Base-by-base conservation (phyloP, 768 basidiomycete genomes). In the Pseudohyphozyma bogoriensis region DNA sequence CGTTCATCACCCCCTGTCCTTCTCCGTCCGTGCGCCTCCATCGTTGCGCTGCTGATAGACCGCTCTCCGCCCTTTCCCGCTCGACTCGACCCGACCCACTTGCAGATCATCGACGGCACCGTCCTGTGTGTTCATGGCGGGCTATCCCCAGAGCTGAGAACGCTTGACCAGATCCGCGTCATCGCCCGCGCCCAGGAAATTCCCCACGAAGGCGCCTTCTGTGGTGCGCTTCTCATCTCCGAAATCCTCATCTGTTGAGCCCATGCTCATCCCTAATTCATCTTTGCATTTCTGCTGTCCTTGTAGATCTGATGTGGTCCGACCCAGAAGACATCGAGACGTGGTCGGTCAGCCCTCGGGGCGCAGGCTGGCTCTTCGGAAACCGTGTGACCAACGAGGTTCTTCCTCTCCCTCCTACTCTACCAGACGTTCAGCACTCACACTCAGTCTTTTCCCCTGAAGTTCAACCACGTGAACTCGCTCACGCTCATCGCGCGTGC, bases 271-370 rank as follows among this genome's bases (percentile, higher is more conserved):
- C 26, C 28, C 33, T 26, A 9, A 4, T 49, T 28, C 20, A 12
- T n/a, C n/a, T n/a, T n/a, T n/a, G n/a, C n/a, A n/a, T n/a, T n/a
- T n/a, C n/a, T n/a, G n/a, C n/a, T n/a, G n/a, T n/a, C n/a, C n/a
- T n/a, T n/a, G n/a, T 54, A 90, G 90, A 96, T 72, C 81, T 97
- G 16, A 95, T 97, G 90, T 97, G 93, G 93, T 90, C 87, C 37
- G 92, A 96, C 73, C 92, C 86, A 5, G 91, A 96, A 70, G 88
- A 76, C 55, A 74, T 93, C 42, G 86, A 88, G 42, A 91, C 86
- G 44, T 97, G 93, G 93, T 92, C 90, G 7, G 89, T 96, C 56
- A 92, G 89, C 66, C 93, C 93, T 6, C 81, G 93, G 40, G 93
- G 93, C 24, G 93, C 93, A 8, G 93, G 93, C 0, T 97, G 90